A percentile compares a stretch with the other conserved stretches of the same genome.
Evolutionary conservation across 495 filamentous ascomycete species (phyloP).

Genomic region (Aspergillus biplanus): DNA sequence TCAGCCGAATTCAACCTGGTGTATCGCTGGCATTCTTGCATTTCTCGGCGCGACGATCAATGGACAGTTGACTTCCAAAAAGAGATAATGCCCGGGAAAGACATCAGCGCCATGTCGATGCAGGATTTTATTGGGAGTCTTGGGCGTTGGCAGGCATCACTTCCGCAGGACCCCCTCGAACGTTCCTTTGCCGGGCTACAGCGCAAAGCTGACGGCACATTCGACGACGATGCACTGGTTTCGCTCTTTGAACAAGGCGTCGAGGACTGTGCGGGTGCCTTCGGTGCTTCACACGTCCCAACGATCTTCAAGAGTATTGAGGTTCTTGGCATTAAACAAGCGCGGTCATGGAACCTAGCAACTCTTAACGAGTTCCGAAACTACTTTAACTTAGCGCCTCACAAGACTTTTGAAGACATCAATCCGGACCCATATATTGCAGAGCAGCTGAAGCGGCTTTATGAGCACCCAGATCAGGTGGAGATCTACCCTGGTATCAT

Average conservation of each 20-base stretch:
- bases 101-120: constrained; percentile 52
- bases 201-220: constrained; percentile 61
- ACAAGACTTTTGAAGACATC: constrained; percentile 84
- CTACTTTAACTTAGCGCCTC: constrained; percentile 74
- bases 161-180: constrained; percentile 65
- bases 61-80: constrained; percentile 72
- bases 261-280: constrained; percentile 60
- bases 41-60: constrained; percentile 70
- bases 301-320: constrained; percentile 73
- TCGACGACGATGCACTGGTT: constrained; percentile 69
- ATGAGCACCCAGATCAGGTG: constrained; percentile 78
- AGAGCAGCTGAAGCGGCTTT: constrained; percentile 71
- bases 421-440: constrained; percentile 77
- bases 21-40: constrained; percentile 81
- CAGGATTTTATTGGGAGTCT: constrained; percentile 63
- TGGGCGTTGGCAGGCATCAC: constrained; percentile 56
- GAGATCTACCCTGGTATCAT: constrained; percentile 84
- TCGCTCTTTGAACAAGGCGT: constrained; percentile 66
- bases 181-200: constrained; percentile 67
- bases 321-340: constrained; percentile 84
- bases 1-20: constrained; percentile 78
- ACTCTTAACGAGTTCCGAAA: constrained; percentile 86
- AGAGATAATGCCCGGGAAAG: constrained; percentile 59
- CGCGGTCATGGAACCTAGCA: constrained; percentile 79
- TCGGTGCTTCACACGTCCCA: constrained; percentile 77